Percentiles rank a stretch among this genome's conserved stretches.
Conservation (phyloP, 108 stramenopile species). For the Cyclostephanos tholiformis region DNA sequence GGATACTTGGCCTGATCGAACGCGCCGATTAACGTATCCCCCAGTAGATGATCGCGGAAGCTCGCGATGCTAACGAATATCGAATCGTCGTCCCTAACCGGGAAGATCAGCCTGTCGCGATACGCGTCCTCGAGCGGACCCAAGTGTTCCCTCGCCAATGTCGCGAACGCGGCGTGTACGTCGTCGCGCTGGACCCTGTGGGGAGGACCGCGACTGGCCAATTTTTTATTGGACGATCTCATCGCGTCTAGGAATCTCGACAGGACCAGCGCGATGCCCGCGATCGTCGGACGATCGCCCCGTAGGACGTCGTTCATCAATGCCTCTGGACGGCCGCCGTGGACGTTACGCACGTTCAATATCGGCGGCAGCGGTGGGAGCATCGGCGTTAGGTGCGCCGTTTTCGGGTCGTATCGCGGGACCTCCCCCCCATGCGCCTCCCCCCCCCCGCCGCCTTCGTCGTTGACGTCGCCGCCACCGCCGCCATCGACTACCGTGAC, state of each 20-base stretch:
- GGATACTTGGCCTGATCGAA: constrained; percentile 86
- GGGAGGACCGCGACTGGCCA: constrained; percentile 15
- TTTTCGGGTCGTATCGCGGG: not conserved
- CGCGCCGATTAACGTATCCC: constrained; percentile 78
- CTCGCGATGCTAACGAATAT: constrained; percentile 89
- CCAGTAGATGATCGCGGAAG: constrained; percentile 87
- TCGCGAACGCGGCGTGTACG: constrained; percentile 52
- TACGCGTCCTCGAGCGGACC: constrained; percentile 57
- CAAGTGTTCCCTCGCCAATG: constrained; percentile 46
- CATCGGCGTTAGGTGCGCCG: constrained; percentile 7
- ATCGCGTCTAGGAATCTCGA: constrained; percentile 45
- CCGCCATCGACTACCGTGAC: not conserved
- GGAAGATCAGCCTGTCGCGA: constrained; percentile 59
- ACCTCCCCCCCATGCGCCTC: not conserved
- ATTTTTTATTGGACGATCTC: constrained; percentile 37
- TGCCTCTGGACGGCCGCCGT: not conserved
- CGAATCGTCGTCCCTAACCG: constrained; percentile 61
- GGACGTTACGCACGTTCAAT: constrained; percentile 25
- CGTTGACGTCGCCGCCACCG: not conserved
- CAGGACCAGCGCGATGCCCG: constrained; percentile 56
- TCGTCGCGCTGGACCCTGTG: constrained; percentile 38
- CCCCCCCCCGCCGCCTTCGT: not conserved
- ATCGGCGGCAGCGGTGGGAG: constrained; percentile 44
- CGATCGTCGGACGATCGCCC: constrained; percentile 56
- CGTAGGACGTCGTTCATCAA: constrained; percentile 50